Evolutionary conservation across 805 yeast species (phyloP).

Genomic region (Metschnikowia lochheadii): DNA sequence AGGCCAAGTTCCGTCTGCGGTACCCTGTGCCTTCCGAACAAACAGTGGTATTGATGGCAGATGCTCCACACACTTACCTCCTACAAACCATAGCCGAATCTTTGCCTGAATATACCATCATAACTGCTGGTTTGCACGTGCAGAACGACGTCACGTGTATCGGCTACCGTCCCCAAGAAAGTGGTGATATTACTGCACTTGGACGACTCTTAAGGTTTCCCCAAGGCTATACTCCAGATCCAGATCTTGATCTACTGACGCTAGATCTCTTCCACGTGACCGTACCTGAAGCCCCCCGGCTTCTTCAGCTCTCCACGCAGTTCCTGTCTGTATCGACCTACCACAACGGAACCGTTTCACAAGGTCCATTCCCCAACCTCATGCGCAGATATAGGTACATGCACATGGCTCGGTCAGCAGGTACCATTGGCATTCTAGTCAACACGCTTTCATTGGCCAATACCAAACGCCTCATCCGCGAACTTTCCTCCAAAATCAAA

Average conservation of each 20-base stretch:
- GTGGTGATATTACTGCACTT: slow-evolving; percentile 6
- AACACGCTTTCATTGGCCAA: slow-evolving; percentile 82
- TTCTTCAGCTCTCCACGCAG: slow-evolving; percentile 69
- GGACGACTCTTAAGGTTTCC: slow-evolving; percentile 14
- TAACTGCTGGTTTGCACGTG: slow-evolving; percentile 31
- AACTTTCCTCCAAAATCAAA: slow-evolving; percentile 56
- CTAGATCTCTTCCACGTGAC: slow-evolving; percentile 68
- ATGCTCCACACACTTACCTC: slow-evolving; percentile 57
- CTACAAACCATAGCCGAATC: slow-evolving; percentile 36
- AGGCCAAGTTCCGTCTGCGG: slow-evolving; percentile 37
- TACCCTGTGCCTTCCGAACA: slow-evolving; percentile 35
- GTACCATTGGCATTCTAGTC: slow-evolving; percentile 86
- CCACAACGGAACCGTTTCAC: slow-evolving; percentile 38
- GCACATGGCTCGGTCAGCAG: slow-evolving; percentile 87
- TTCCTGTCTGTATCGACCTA: slow-evolving; percentile 52
- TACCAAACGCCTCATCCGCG: slow-evolving; percentile 62
- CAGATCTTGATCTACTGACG: slow-evolving; percentile 29
- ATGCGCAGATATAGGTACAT: slow-evolving; percentile 81
- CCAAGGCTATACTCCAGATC: neutral
- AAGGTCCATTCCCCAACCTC: slow-evolving; percentile 73
- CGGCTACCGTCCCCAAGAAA: slow-evolving; percentile 32
- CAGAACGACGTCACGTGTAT: slow-evolving; percentile 33
- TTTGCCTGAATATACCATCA: slow-evolving; percentile 25
- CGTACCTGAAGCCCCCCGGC: slow-evolving; percentile 71
- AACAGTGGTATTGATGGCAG: slow-evolving; percentile 66